phyloP scores from a whole-genome alignment of 208 protist genomes.

The Leishmania aethiopica region DNA sequence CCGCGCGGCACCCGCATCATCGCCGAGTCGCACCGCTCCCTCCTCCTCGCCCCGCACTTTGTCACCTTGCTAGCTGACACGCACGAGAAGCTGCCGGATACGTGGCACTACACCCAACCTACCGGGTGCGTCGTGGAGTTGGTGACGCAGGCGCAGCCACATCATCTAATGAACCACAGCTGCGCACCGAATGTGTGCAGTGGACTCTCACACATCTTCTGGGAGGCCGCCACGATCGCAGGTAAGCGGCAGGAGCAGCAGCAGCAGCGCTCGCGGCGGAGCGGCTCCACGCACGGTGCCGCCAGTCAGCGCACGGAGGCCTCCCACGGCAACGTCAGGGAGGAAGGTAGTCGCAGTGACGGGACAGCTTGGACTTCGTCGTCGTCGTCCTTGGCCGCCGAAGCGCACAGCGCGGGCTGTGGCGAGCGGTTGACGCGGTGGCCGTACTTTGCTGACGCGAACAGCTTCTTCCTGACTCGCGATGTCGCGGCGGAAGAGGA shows the following conservation, averaged over 20 bases:
- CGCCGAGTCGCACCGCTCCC: constrained; percentile 50
- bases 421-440: constrained; percentile 42
- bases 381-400: not conserved
- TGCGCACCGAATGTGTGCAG: constrained; percentile 67
- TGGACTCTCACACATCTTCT: constrained; percentile 69
- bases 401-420: constrained; percentile 11
- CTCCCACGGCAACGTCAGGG: not conserved
- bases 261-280: not conserved
- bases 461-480: constrained; percentile 72
- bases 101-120: constrained; percentile 79
- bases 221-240: constrained; percentile 38
- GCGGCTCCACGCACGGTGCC: not conserved
- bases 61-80: constrained; percentile 62
- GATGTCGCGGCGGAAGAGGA: constrained; percentile 69
- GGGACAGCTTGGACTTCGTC: not conserved
- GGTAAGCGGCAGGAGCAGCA: constrained; percentile 1
- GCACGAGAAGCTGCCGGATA: constrained; percentile 66
- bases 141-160: constrained; percentile 61
- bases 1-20: constrained; percentile 65
- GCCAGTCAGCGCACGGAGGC: not conserved
- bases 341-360: not conserved
- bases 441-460: constrained; percentile 64
- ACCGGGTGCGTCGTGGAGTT: constrained; percentile 63
- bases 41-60: constrained; percentile 52
- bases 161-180: constrained; percentile 83